A percentile compares a stretch with the other conserved stretches of the same genome.
Conservation (phyloP, 1,139 yeast genomes). For the Taphrina communis region DNA sequence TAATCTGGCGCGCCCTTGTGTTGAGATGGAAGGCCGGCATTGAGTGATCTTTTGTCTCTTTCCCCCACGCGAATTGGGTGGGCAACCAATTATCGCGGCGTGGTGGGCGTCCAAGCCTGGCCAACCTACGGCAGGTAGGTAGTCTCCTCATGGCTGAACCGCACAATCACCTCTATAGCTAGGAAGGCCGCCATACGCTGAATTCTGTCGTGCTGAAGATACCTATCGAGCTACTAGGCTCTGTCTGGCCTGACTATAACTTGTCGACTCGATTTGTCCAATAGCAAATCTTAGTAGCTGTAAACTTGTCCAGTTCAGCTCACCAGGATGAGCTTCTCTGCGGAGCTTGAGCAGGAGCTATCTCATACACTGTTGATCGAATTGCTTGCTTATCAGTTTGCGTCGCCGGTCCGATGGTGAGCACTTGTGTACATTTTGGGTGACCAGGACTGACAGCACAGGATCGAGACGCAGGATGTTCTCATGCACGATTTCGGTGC, state of each 20-base stretch:
- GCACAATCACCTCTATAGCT: not conserved
- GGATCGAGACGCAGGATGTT: slow-evolving; percentile 96
- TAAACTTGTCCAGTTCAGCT: not conserved
- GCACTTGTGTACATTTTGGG: not conserved
- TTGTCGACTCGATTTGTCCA: too few species aligned
- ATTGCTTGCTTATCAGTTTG: slow-evolving; percentile 96
- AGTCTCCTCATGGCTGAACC: not conserved
- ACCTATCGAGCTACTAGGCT: not conserved
- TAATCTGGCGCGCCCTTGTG: slow-evolving; percentile 13
- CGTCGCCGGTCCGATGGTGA: slow-evolving; percentile 96
- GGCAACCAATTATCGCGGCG: not conserved
- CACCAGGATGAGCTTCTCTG: slow-evolving; percentile 21
- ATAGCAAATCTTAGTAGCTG: not conserved
- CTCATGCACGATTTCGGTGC: slow-evolving; percentile 84
- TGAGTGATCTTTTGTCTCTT: slow-evolving; percentile 2
- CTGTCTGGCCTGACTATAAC: not conserved
- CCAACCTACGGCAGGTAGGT: too few species aligned
- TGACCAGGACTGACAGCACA: not conserved
- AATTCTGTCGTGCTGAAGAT: too few species aligned
- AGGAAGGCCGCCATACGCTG: not conserved
- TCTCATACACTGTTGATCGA: slow-evolving; percentile 94
- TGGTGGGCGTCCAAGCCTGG: not conserved
- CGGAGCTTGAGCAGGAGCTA: slow-evolving; percentile 96
- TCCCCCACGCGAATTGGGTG: slow-evolving; percentile 16
- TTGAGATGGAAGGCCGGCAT: slow-evolving; percentile 8